Conservation (phyloP, 495 filamentous ascomycete species). For the Penicillium paxilli region DNA sequence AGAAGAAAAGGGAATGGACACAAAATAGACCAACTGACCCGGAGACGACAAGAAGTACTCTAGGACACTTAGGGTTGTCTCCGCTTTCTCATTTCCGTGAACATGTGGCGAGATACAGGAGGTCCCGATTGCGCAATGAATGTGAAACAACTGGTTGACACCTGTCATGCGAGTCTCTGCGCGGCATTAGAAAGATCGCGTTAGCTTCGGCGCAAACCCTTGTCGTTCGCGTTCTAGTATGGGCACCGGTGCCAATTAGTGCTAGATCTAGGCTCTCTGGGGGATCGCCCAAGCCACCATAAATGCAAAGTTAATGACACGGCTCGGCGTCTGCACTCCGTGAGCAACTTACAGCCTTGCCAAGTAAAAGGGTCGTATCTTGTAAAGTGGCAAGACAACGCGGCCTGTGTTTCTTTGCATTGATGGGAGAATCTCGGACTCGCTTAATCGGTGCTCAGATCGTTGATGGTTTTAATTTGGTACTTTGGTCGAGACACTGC, state of each 20-base stretch:
- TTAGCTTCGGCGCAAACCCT: constrained; percentile 15
- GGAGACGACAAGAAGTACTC: constrained; percentile 8
- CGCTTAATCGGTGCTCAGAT: background rate
- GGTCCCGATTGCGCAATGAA: constrained; percentile 9
- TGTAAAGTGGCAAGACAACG: background rate
- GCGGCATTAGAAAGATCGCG: constrained; percentile 1
- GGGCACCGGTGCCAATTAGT: background rate
- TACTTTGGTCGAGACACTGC: background rate
- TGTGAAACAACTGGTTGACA: constrained; percentile 10
- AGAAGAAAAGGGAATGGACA: constrained; percentile 4
- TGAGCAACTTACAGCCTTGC: background rate
- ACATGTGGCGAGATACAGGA: constrained; percentile 12
- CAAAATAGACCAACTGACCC: background rate
- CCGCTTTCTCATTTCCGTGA: constrained; percentile 2
- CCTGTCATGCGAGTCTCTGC: constrained; percentile 3
- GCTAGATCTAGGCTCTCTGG: background rate
- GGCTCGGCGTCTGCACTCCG: background rate
- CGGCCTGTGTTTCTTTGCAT: no score
- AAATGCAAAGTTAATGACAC: background rate
- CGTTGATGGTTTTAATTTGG: background rate
- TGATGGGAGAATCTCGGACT: background rate
- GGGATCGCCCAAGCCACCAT: background rate
- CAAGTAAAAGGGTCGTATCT: background rate
- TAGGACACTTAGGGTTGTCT: background rate
- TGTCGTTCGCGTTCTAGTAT: constrained; percentile 9